phyloP scores from a whole-genome alignment of 108 stramenopile genomes.

The Poteriospumella lacustris region DNA sequence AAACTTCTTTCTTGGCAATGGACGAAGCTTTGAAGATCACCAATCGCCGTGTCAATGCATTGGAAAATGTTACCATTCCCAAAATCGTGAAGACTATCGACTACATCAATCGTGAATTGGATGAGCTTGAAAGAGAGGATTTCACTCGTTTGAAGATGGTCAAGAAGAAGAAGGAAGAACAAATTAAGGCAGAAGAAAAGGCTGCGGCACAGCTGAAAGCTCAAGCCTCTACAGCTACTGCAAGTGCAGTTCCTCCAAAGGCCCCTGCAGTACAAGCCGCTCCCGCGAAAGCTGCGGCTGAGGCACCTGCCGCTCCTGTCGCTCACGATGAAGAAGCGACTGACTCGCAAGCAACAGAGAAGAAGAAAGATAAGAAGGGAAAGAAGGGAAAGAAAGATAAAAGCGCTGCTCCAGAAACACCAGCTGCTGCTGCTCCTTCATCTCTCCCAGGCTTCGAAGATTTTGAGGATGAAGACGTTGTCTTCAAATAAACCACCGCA shows the following conservation, averaged over 20 bases:
- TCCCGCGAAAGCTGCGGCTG: neutral
- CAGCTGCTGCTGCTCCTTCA: conserved; percentile 12
- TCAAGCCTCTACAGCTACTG: neutral
- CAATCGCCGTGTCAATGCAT: conserved; percentile 93
- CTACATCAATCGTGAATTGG: conserved; percentile 90
- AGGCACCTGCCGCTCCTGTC: neutral
- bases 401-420: neutral
- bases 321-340: neutral
- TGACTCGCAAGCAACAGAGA: neutral
- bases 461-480: conserved; percentile 20
- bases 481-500: conserved; percentile 1
- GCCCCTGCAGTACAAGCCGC: neutral
- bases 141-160: conserved; percentile 96
- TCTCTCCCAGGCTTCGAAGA: neutral
- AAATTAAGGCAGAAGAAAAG: conserved; percentile 37
- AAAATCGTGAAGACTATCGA: conserved; percentile 78
- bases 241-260: neutral
- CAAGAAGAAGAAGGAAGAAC: conserved; percentile 57
- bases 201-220: neutral
- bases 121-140: conserved; percentile 97
- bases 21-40: conserved; percentile 97
- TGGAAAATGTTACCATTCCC: conserved; percentile 97
- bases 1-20: conserved; percentile 89
- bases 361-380: neutral
- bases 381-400: conserved; percentile 4